Percentiles rank a stretch among this genome's conserved stretches.
These are phyloP conservation scores for Trebouxia sp. DNA, from an alignment of 139 green algal genomes.

Conservation along the genomic window DNA sequence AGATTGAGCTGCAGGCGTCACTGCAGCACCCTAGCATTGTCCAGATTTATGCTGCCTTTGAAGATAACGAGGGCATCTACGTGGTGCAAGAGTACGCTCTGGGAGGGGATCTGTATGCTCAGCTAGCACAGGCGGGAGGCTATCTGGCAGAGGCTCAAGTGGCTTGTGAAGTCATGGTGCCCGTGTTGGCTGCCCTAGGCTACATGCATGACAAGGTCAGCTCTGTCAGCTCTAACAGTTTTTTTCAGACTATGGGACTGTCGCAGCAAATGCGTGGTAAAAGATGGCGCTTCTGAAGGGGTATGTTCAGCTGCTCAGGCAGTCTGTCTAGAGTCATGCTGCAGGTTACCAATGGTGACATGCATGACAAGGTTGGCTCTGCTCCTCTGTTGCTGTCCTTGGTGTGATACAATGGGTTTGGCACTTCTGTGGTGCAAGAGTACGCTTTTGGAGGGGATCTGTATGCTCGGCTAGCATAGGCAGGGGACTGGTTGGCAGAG, in stretches of 20 bases:
- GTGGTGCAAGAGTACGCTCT: constrained; percentile 39
- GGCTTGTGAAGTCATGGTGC: constrained; percentile 42
- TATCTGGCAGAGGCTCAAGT: constrained; percentile 42
- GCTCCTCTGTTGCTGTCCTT: too few species aligned
- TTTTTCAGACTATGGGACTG: too few species aligned
- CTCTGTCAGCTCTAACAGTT: background rate
- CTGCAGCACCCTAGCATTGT: constrained; percentile 38
- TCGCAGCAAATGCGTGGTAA: too few species aligned
- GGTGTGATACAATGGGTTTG: too few species aligned
- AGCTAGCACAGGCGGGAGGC: constrained; percentile 32
- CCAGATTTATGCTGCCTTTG: constrained; percentile 45
- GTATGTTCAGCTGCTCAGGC: too few species aligned
- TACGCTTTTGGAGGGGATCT: constrained; percentile 33
- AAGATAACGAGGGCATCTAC: constrained; percentile 50
- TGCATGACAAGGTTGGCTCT: too few species aligned
- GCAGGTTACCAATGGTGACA: background rate
- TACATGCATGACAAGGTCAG: constrained; percentile 48
- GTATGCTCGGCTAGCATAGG: constrained; percentile 37
- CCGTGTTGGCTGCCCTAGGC: constrained; percentile 40
- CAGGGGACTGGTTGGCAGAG: constrained; percentile 40
- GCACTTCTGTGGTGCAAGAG: constrained; percentile 49
- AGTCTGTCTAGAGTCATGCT: background rate
- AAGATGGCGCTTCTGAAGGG: too few species aligned
- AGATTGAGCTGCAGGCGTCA: constrained; percentile 41
- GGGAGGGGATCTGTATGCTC: constrained; percentile 41